These are phyloP conservation scores for Leccinum uliginosum DNA, from an alignment of 768 basidiomycete genomes.

Conservation along the genomic window DNA sequence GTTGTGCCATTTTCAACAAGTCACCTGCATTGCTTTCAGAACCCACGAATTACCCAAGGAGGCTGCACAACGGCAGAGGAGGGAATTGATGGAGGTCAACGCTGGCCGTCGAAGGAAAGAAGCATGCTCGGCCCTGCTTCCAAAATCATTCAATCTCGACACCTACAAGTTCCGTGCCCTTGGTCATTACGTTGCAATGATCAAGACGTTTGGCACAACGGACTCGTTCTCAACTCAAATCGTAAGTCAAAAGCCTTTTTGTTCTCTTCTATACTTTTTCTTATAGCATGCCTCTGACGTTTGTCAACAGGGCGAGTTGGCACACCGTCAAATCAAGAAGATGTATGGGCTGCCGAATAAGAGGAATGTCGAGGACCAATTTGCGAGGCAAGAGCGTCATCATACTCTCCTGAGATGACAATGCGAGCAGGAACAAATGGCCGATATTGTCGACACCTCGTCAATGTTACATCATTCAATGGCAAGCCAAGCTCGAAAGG, in stretches of 20 bases:
- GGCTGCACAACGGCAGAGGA: not conserved
- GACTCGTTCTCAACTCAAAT: not conserved
- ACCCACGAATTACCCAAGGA: not conserved
- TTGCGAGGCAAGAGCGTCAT: not conserved
- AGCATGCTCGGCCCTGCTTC: not conserved
- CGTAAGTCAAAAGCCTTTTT: not conserved
- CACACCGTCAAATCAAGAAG: not conserved
- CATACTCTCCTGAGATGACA: conserved; percentile 1
- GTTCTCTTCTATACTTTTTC: not conserved
- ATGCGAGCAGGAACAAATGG: not conserved
- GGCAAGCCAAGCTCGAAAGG: not conserved
- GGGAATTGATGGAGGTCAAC: not conserved
- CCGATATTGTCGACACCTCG: not conserved
- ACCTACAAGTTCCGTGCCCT: not conserved
- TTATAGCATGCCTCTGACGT: not conserved
- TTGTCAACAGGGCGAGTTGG: not conserved
- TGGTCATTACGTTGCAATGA: not conserved
- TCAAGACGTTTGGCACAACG: not conserved
- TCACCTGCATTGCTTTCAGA: not conserved
- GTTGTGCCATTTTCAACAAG: not conserved
- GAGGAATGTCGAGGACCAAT: not conserved
- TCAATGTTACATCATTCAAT: not conserved
- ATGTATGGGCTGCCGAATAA: not conserved
- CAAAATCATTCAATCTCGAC: not conserved
- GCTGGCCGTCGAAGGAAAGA: not conserved